Evolutionary conservation across 306 rosid genomes (phyloP).

Genomic region (Citrullus colocynthis): DNA sequence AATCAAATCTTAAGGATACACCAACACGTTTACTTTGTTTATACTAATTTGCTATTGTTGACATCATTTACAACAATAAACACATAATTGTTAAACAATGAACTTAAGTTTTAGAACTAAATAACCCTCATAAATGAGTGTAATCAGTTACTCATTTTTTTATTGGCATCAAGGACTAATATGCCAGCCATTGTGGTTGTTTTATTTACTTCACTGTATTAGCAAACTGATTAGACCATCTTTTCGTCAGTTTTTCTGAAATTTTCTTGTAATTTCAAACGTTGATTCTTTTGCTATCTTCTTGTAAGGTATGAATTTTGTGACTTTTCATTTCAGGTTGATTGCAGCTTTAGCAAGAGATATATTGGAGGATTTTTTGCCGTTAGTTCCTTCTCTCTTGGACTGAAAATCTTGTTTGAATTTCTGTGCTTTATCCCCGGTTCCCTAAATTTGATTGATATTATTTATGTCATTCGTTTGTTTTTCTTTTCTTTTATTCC

Average conservation of each 20-base stretch:
- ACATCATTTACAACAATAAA: too few species aligned
- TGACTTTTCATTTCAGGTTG: constrained; percentile 40
- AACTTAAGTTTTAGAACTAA: too few species aligned
- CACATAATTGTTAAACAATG: too few species aligned
- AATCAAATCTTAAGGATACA: too few species aligned
- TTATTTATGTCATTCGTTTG: background rate
- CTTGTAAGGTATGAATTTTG: constrained; percentile 3
- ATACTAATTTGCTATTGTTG: too few species aligned
- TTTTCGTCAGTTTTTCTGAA: background rate
- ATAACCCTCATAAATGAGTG: too few species aligned
- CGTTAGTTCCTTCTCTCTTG: constrained; percentile 46
- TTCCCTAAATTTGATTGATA: background rate
- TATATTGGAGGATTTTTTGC: constrained; percentile 63
- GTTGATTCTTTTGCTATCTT: background rate
- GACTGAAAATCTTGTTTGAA: constrained; percentile 12
- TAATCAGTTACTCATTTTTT: too few species aligned
- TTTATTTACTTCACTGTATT: background rate
- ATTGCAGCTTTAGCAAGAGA: constrained; percentile 76
- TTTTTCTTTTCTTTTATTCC: background rate
- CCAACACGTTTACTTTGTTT: too few species aligned
- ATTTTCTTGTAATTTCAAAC: background rate
- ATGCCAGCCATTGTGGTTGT: background rate
- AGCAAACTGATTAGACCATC: background rate
- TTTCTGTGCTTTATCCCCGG: background rate
- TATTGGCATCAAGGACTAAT: too few species aligned